phyloP scores from a whole-genome alignment of 306 rosid species.

The Cicer yamashitae region DNA sequence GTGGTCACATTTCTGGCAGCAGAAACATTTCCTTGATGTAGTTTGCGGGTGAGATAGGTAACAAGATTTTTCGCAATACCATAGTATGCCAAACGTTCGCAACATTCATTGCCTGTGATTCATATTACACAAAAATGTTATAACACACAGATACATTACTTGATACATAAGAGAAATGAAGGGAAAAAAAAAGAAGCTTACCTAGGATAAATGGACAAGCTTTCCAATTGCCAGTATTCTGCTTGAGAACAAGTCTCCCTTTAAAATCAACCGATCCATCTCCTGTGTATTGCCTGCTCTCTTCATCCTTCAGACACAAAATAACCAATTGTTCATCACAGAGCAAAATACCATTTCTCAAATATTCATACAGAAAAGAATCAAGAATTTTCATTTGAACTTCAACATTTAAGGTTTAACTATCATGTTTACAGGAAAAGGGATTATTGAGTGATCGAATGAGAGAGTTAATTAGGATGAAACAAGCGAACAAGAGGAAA shows the following conservation, averaged over 20 bases:
- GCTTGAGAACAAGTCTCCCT: conserved; percentile 66
- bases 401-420: conserved; percentile 12
- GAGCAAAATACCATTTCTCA: background rate
- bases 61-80: conserved; percentile 93
- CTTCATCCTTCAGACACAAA: conserved; percentile 56
- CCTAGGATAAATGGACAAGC: conserved; percentile 79
- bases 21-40: conserved; percentile 83
- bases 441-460: background rate
- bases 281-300: conserved; percentile 51
- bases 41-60: conserved; percentile 81
- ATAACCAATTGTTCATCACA: conserved; percentile 10
- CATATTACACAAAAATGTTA: conserved; percentile 31
- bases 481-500: too few species aligned
- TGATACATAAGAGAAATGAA: conserved; percentile 19
- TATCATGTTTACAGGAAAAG: conserved; percentile 4
- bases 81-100: conserved; percentile 94
- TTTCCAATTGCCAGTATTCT: conserved; percentile 72
- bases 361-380: background rate
- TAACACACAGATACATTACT: conserved; percentile 3
- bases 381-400: background rate
- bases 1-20: conserved; percentile 98
- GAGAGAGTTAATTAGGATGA: background rate
- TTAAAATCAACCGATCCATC: conserved; percentile 73
- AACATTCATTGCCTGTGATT: conserved; percentile 81
- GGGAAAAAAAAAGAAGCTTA: conserved; percentile 32